Percentiles rank a stretch among this genome's conserved stretches.
Evolutionary conservation across 495 filamentous ascomycete genomes (phyloP).

Genomic region (Aspergillus biplanus): DNA sequence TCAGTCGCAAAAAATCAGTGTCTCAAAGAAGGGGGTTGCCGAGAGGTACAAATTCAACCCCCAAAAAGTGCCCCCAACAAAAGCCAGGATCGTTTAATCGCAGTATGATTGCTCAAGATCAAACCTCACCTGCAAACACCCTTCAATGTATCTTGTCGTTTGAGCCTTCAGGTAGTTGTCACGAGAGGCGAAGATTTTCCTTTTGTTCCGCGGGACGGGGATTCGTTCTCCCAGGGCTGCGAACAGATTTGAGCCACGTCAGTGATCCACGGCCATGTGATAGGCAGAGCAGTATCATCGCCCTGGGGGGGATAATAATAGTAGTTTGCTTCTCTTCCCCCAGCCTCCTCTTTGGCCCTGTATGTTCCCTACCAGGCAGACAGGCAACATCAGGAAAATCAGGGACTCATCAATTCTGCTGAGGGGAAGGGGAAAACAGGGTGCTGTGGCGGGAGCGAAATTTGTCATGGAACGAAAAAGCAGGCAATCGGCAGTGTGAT

Average conservation of each 20-base stretch:
- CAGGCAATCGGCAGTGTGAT: constrained; percentile 11
- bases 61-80: background rate
- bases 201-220: constrained; percentile 24
- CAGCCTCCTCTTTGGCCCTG: background rate
- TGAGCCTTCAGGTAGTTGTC: constrained; percentile 17
- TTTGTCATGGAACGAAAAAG: background rate
- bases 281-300: background rate
- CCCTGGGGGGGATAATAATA: background rate
- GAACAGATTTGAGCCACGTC: constrained; percentile 34
- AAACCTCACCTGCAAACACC: constrained; percentile 5
- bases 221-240: constrained; percentile 13
- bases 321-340: background rate
- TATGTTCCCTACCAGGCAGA: background rate
- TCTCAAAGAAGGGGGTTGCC: background rate
- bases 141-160: constrained; percentile 9
- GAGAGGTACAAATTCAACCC: background rate
- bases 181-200: constrained; percentile 24
- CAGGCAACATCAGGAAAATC: constrained; percentile 5
- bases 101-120: background rate
- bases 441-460: background rate
- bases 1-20: constrained; percentile 13
- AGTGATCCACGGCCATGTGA: constrained; percentile 28
- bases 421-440: background rate
- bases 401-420: background rate
- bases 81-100: no score